Percentiles rank a stretch among this genome's conserved stretches.
Conservation (phyloP, 139 green algal species). For the Chlorella sp. region DNA sequence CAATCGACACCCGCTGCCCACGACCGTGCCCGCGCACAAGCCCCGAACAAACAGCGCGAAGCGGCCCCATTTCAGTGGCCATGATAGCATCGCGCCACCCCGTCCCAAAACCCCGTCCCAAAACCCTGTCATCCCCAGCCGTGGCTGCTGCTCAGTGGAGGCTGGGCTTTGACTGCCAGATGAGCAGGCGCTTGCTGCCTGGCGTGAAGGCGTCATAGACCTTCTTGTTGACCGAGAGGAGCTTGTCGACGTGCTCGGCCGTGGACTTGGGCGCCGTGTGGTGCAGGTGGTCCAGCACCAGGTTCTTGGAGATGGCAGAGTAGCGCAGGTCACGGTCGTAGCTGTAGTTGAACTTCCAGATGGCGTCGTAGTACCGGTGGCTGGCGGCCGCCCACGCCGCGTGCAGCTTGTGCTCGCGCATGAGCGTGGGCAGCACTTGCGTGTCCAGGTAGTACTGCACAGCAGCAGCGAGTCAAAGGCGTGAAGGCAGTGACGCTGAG, state of each 20-base stretch:
- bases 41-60: no score
- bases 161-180: conserved; percentile 49
- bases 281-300: conserved; percentile 48
- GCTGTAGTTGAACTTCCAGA: conserved; percentile 54
- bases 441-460: conserved; percentile 41
- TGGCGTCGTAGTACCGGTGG: conserved; percentile 53
- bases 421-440: conserved; percentile 47
- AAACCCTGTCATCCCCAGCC: not conserved
- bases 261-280: conserved; percentile 46
- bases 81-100: no score
- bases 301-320: conserved; percentile 46
- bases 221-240: conserved; percentile 55
- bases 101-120: no score
- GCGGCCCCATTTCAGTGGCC: no score
- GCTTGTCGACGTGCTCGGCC: conserved; percentile 41
- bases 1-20: no score
- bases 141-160: conserved; percentile 28
- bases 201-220: conserved; percentile 56
- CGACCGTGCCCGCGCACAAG: no score
- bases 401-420: conserved; percentile 62
- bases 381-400: conserved; percentile 40
- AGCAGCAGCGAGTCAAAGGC: not conserved
- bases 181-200: conserved; percentile 51
- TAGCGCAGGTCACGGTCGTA: conserved; percentile 58
- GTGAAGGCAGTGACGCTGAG: not conserved